Percentiles rank a stretch among this genome's conserved stretches.
These are phyloP conservation scores for Coemansia sp. DNA, from an alignment of 192 early-diverging fungal genomes.

Conservation along the genomic window DNA sequence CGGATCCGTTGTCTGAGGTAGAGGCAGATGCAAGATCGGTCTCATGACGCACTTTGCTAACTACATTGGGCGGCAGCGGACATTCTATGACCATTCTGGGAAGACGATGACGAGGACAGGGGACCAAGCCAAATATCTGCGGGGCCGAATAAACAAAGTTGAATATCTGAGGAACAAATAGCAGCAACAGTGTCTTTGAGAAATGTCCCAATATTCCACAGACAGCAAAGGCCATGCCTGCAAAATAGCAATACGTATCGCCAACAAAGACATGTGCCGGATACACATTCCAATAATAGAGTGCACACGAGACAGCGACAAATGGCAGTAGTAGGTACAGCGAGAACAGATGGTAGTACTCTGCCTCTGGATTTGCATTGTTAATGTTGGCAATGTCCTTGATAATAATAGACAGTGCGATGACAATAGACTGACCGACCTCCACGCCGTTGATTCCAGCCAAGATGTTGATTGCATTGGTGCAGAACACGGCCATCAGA, in stretches of 20 bases:
- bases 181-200: constrained; percentile 87
- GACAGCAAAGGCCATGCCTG: constrained; percentile 98
- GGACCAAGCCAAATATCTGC: constrained; percentile 90
- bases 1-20: constrained; percentile 20
- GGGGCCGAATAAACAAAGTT: constrained; percentile 96
- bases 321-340: constrained; percentile 94
- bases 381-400: constrained; percentile 51
- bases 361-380: constrained; percentile 51
- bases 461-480: constrained; percentile 97
- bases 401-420: constrained; percentile 75
- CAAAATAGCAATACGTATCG: constrained; percentile 97
- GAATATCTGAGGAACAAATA: constrained; percentile 96
- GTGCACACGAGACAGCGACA: constrained; percentile 78
- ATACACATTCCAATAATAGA: constrained; percentile 89
- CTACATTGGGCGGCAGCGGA: constrained; percentile 16
- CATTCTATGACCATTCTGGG: constrained; percentile 55
- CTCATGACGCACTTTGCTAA: constrained; percentile 17
- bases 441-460: constrained; percentile 99
- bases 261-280: constrained; percentile 93
- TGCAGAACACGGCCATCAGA: constrained; percentile 87
- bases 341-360: constrained; percentile 82
- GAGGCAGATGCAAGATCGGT: constrained; percentile 10
- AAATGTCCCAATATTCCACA: constrained; percentile 93
- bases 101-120: constrained; percentile 94
- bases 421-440: constrained; percentile 88